phyloP scores from a whole-genome alignment of 495 filamentous ascomycete species.

The Penicillium riverlandense region DNA sequence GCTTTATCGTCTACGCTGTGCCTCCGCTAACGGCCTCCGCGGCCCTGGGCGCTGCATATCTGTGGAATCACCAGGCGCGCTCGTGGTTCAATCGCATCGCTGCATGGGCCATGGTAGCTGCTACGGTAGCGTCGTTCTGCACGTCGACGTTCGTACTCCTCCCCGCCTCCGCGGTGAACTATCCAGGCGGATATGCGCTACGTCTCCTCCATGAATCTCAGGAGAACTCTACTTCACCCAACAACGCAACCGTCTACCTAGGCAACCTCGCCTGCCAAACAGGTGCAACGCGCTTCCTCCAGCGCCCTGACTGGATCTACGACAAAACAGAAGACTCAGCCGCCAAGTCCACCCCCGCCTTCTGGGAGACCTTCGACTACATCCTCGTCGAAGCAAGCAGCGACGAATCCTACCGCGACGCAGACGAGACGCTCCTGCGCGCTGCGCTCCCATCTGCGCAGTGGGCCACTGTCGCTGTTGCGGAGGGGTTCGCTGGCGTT shows the following conservation, averaged over 20 bases:
- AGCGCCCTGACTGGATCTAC: slow-evolving; percentile 44
- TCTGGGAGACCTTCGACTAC: slow-evolving; percentile 83
- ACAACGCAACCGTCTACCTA: slow-evolving; percentile 53
- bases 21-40: slow-evolving; percentile 75
- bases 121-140: slow-evolving; percentile 51
- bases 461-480: slow-evolving; percentile 65
- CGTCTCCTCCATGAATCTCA: slow-evolving; percentile 35
- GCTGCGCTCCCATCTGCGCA: slow-evolving; percentile 15
- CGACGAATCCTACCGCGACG: slow-evolving; percentile 23
- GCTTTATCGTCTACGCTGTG: slow-evolving; percentile 87
- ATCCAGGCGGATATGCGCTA: slow-evolving; percentile 77
- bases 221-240: slow-evolving; percentile 11
- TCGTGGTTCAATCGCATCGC: slow-evolving; percentile 23
- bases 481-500: slow-evolving; percentile 67
- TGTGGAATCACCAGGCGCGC: slow-evolving; percentile 64
- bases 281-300: slow-evolving; percentile 81
- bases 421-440: slow-evolving; percentile 10
- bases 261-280: slow-evolving; percentile 91
- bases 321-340: slow-evolving; percentile 46
- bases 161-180: slow-evolving; percentile 68
- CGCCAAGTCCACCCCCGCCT: slow-evolving; percentile 49
- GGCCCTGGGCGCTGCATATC: slow-evolving; percentile 62
- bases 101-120: slow-evolving; percentile 53
- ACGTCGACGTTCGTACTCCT: slow-evolving; percentile 58
- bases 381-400: slow-evolving; percentile 56